phyloP scores from a whole-genome alignment of 371 early-diverging fungal genomes.

The Furculomyces boomerangus region DNA sequence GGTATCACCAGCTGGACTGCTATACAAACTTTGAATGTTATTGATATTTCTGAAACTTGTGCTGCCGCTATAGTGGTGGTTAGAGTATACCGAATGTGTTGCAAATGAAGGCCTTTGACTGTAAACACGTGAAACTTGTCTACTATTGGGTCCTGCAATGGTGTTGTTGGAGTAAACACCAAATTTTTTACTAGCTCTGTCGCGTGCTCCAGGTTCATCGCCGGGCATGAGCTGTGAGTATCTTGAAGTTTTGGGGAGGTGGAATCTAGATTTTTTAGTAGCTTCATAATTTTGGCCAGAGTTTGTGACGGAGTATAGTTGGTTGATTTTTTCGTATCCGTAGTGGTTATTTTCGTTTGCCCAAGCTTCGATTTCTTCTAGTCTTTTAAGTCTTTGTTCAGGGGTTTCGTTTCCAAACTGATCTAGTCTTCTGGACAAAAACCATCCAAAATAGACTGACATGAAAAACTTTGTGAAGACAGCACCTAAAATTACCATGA shows the following conservation, averaged over 20 bases:
- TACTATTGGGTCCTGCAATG: not conserved
- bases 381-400: constrained; percentile 30
- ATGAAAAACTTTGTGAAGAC: constrained; percentile 64
- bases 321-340: constrained; percentile 18
- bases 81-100: not conserved
- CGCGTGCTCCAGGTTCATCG: constrained; percentile 23
- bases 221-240: constrained; percentile 25
- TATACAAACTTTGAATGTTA: not conserved
- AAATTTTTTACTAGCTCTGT: constrained; percentile 14
- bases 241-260: constrained; percentile 19
- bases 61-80: not conserved
- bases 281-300: not conserved
- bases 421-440: constrained; percentile 50
- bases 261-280: constrained; percentile 18
- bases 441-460: constrained; percentile 71
- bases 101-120: not conserved
- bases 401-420: constrained; percentile 46
- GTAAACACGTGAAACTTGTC: not conserved
- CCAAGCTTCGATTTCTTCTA: constrained; percentile 37
- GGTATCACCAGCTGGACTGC: not conserved
- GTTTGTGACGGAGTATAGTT: constrained; percentile 13
- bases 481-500: constrained; percentile 57
- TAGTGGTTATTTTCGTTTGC: constrained; percentile 41
- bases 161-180: too few relatives aligned
- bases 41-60: not conserved